phyloP scores from a whole-genome alignment of 805 yeast genomes.

The Candida sonorensis region DNA sequence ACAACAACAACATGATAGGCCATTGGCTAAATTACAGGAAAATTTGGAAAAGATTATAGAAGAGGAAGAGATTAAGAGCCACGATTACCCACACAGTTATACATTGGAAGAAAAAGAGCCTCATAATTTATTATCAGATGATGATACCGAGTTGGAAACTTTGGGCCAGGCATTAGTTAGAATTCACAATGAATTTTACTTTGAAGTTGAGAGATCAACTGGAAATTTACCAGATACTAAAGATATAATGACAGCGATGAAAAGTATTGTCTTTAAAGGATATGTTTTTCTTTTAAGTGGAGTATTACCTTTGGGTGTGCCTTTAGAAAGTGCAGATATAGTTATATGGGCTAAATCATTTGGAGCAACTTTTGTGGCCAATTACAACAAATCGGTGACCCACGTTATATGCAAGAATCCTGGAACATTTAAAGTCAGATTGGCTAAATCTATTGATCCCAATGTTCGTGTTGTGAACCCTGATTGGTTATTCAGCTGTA shows the following conservation, averaged over 20 bases:
- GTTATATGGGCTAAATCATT: constrained; percentile 89
- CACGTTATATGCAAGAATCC: constrained; percentile 82
- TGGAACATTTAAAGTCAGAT: constrained; percentile 76
- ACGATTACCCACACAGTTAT: constrained; percentile 2
- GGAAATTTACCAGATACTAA: constrained; percentile 53
- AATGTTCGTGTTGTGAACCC: constrained; percentile 74
- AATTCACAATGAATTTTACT: constrained; percentile 66
- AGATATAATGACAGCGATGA: constrained; percentile 68
- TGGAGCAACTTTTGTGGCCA: constrained; percentile 79
- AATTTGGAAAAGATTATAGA: constrained; percentile 50
- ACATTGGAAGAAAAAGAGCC: constrained; percentile 19
- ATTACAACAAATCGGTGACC: constrained; percentile 67
- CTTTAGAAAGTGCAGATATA: constrained; percentile 70
- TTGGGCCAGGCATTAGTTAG: constrained; percentile 54
- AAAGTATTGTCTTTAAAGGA: constrained; percentile 57
- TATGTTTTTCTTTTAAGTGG: constrained; percentile 78
- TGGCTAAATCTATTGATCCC: constrained; percentile 60
- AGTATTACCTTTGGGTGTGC: constrained; percentile 76
- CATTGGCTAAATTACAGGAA: constrained; percentile 76
- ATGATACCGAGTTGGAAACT: constrained; percentile 67
- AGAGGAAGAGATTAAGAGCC: constrained; percentile 24
- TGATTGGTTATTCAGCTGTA: constrained; percentile 86
- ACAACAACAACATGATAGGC: constrained; percentile 75
- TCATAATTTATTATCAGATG: constrained; percentile 60
- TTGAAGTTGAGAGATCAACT: constrained; percentile 30